These are phyloP conservation scores for Pseudocercospora eumusae DNA, from an alignment of 2,329 filamentous ascomycete genomes.

Conservation along the genomic window DNA sequence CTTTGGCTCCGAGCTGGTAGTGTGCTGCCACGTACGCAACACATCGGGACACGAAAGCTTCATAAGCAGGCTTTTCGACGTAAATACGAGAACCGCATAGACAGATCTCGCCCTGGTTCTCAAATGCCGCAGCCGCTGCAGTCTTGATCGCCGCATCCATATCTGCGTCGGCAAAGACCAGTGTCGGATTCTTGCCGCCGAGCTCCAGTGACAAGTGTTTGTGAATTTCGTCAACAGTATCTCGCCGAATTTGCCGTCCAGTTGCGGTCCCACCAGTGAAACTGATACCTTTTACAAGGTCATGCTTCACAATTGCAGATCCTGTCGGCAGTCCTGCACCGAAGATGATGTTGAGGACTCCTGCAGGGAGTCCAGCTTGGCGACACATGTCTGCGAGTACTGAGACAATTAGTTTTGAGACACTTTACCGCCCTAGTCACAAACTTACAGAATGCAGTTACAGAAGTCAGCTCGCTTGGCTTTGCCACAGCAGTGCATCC, in stretches of 20 bases:
- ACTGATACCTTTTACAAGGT: conserved; percentile 56
- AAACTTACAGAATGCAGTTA: conserved; percentile 20
- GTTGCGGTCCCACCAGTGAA: conserved; percentile 51
- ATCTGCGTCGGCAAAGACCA: conserved; percentile 51
- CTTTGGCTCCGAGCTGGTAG: not conserved
- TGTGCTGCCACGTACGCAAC: conserved; percentile 9
- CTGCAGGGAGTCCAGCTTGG: conserved; percentile 47
- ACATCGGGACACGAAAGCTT: conserved; percentile 13
- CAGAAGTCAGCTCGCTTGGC: conserved; percentile 18
- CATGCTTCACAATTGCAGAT: conserved; percentile 37
- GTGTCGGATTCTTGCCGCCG: conserved; percentile 50
- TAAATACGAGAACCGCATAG: conserved; percentile 20
- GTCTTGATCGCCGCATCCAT: conserved; percentile 38
- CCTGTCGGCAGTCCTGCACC: conserved; percentile 45
- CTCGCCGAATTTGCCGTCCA: conserved; percentile 45
- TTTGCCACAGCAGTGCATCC: conserved; percentile 18
- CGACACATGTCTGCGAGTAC: conserved; percentile 19
- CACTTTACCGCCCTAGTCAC: not conserved
- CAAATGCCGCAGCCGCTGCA: conserved; percentile 17
- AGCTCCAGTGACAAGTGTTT: conserved; percentile 54
- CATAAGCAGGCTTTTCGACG: conserved; percentile 16
- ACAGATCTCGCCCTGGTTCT: conserved; percentile 24
- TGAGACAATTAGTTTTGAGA: not conserved
- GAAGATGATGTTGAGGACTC: conserved; percentile 46
- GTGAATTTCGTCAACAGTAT: conserved; percentile 42